These are phyloP conservation scores for Suillus placidus DNA, from an alignment of 768 basidiomycete species.

Conservation along the genomic window DNA sequence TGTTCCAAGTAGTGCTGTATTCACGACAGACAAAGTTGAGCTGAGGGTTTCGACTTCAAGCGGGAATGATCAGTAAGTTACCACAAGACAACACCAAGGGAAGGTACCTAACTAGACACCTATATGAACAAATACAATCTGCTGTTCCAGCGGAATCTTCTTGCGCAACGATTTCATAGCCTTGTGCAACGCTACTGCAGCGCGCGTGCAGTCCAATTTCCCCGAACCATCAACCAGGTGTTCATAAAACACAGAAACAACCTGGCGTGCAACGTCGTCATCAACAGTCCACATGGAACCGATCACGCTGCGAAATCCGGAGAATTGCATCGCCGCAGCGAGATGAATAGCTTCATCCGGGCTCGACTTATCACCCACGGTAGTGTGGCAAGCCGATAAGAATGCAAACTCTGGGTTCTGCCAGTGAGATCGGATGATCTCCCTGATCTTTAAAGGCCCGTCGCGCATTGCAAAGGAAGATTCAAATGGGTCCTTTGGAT, in stretches of 20 bases:
- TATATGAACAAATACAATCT: conserved; percentile 11
- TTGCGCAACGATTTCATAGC: conserved; percentile 3
- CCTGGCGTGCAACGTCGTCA: conserved; percentile 15
- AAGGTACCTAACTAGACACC: not conserved
- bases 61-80: too few relatives aligned
- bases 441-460: conserved; percentile 3
- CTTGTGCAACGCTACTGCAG: conserved; percentile 4
- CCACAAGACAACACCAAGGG: too few relatives aligned
- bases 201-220: not conserved
- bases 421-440: conserved; percentile 17
- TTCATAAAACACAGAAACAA: conserved; percentile 4
- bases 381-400: conserved; percentile 28
- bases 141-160: conserved; percentile 5
- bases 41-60: too few relatives aligned
- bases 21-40: too few relatives aligned
- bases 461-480: conserved; percentile 25
- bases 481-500: conserved; percentile 26
- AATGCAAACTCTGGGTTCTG: conserved; percentile 19
- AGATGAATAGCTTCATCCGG: conserved; percentile 26
- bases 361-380: conserved; percentile 17
- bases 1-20: too few relatives aligned
- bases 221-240: not conserved
- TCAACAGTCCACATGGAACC: conserved; percentile 28
- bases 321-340: conserved; percentile 23
- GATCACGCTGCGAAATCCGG: conserved; percentile 24